Base-by-base conservation (phyloP, 768 basidiomycete species). In the Wakefieldia striispora region DNA sequence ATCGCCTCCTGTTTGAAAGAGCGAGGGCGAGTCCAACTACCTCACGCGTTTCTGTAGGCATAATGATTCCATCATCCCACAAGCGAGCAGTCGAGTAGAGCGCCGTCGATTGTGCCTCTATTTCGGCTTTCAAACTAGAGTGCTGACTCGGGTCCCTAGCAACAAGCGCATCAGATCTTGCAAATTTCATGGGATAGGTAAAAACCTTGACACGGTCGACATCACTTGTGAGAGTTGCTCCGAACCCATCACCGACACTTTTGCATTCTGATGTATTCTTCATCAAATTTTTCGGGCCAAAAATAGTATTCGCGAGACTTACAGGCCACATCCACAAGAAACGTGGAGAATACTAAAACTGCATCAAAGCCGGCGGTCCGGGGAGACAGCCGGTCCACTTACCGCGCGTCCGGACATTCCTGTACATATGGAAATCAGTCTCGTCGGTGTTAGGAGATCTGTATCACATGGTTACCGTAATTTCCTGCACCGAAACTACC, bases 291-390 rank as follows among this genome's bases (percentile, higher is more conserved):
- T 3, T 29, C 19, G 51, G 47, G 35, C 29, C 51, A 43, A 43
- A 49, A 46, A 37, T 11, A 33, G 39, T 2, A 31, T 43, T 31
- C 16, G 42, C 20, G 53, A 39, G 31, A 72, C 87, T 61, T 70
- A 91, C 89, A 50, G 94, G 94, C 95, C 95, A 97, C 91, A 94
- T 95, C 90, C 91, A 97, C 44, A 97, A 69, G 78, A 97, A 97
- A 51, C 92, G 79, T 16, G 95, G 94, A 5, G 90, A 92, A 70
- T 95, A 97, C 84, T 94, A 43, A 8, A 42, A 35, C 11, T 31
- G 40, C 41, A 43, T 45, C 31, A 57, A 53, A 53, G 36, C 33
- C 46, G 8, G 31, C 19, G n/a, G 20, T 40, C 14, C 34, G 20
- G 19, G 55, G 41, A 43, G 42, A 31, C 42, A 35, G 47, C 31